Evolutionary conservation across 768 basidiomycete genomes (phyloP).

Genomic region (Pleurotus sapidus): DNA sequence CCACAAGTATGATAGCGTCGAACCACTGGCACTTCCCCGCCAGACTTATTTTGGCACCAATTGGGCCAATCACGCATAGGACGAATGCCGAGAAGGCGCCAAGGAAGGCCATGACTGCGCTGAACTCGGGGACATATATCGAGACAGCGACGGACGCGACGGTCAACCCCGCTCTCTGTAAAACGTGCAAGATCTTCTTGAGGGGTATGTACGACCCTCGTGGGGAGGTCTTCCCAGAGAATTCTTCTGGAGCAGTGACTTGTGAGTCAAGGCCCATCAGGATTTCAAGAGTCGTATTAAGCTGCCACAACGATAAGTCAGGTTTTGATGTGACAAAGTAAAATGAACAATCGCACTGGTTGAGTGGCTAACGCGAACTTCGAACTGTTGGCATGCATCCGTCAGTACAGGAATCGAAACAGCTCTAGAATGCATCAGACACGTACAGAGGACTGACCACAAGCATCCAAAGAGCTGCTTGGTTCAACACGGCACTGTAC

Average conservation of each 20-base stretch:
- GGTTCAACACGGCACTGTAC: slow-evolving; percentile 70
- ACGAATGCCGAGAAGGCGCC: slow-evolving; percentile 85
- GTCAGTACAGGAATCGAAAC: background rate
- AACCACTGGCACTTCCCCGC: slow-evolving; percentile 42
- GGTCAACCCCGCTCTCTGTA: slow-evolving; percentile 61
- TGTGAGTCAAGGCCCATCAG: slow-evolving; percentile 60
- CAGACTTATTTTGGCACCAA: slow-evolving; percentile 67
- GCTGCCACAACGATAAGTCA: slow-evolving; percentile 31
- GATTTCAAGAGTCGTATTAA: slow-evolving; percentile 81
- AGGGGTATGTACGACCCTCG: slow-evolving; percentile 24
- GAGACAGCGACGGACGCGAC: slow-evolving; percentile 64
- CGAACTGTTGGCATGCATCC: slow-evolving; percentile 43
- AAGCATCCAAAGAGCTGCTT: slow-evolving; percentile 80
- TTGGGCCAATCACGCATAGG: slow-evolving; percentile 75
- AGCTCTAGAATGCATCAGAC: background rate
- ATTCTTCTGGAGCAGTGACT: slow-evolving; percentile 34
- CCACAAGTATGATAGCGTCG: slow-evolving; percentile 52
- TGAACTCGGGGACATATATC: slow-evolving; percentile 77
- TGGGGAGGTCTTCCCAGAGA: slow-evolving; percentile 26
- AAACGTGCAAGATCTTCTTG: slow-evolving; percentile 38
- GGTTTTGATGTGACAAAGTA: background rate
- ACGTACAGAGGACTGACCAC: slow-evolving; percentile 74
- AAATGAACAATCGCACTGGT: slow-evolving; percentile 49
- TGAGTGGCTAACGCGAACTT: slow-evolving; percentile 86
- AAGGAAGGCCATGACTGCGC: slow-evolving; percentile 83